Evolutionary conservation across 2,329 filamentous ascomycete species (phyloP), one percentile per base, ranked within the genome.

Genomic region (Waltergamsia citrina): DNA sequence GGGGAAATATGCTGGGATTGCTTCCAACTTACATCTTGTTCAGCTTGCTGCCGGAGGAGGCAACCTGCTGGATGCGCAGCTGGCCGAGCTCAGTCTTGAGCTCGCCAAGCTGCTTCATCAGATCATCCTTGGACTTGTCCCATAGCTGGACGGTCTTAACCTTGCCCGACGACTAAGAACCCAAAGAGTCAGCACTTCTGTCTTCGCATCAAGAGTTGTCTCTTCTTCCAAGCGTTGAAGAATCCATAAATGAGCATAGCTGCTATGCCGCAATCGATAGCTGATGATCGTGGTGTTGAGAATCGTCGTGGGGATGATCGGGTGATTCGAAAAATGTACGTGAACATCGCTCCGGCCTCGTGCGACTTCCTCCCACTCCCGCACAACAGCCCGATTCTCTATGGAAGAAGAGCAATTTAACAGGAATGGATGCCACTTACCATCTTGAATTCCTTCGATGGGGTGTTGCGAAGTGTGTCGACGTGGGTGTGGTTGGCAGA

Each of bases 81-180:
- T 90, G 82, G 61, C 86, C 85, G 53, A 98, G 81, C 76, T 98
- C 93, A 48, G 81, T 79, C 85, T 95, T 94, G 63, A 94, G 75
- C 69, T 94, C 87, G 56, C 79, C 80, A 60, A 95, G 81, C 69
- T 94, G 87, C 78, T 92, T 94, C 63, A 78, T 78, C 68, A 98
- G 78, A 59, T 98, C 93, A 62, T 94, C 86, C 82, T 96, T 96
- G 82, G 78, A 88, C 86, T 98, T 98, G 74, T 78, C 80, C 92
- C 92, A 96, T 69, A 98, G 86, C 72, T 85, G 78, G 71, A 78
- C 78, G 67, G 90, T 81, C 84, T 95, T 96, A 71, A 98, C 86
- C 78, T 80, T 81, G 52, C 57, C 55, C 50, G 61, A 61, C 58
- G 62, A 65, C 62, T 65, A 47, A 38, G 53, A 40, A n/a, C n/a